Conservation (phyloP, 2,329 filamentous ascomycete species). For the Fusarium sp. region DNA sequence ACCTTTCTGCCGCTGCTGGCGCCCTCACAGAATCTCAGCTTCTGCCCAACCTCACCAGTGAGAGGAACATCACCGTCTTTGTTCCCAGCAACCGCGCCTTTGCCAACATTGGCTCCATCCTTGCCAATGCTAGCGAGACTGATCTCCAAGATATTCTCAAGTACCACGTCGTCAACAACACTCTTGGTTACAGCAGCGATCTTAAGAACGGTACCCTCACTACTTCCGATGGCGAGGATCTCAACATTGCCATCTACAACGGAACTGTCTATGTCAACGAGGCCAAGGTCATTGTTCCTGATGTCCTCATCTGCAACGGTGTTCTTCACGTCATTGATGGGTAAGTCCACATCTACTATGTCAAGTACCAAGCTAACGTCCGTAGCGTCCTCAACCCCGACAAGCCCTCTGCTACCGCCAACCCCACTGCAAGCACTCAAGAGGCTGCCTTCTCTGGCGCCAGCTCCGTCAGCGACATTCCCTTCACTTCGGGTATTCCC, state of each 20-base stretch:
- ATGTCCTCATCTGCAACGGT: slow-evolving; percentile 65
- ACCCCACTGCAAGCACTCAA: slow-evolving; percentile 52
- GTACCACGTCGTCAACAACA: slow-evolving; percentile 71
- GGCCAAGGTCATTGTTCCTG: slow-evolving; percentile 60
- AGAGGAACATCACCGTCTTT: slow-evolving; percentile 65
- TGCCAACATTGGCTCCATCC: slow-evolving; percentile 61
- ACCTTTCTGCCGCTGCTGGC: slow-evolving; percentile 39
- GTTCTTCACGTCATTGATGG: slow-evolving; percentile 69
- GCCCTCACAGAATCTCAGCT: slow-evolving; percentile 45
- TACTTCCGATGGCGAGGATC: slow-evolving; percentile 46
- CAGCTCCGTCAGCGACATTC: slow-evolving; percentile 57
- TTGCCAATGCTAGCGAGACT: slow-evolving; percentile 56
- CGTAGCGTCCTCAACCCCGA: slow-evolving; percentile 60
- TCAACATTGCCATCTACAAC: slow-evolving; percentile 58
- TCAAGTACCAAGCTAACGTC: slow-evolving; percentile 43
- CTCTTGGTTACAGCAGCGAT: slow-evolving; percentile 53
- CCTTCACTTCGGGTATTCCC: slow-evolving; percentile 66
- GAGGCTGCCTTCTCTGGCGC: slow-evolving; percentile 65
- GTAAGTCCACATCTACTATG: slow-evolving; percentile 50
- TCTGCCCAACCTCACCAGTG: slow-evolving; percentile 37
- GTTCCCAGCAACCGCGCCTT: slow-evolving; percentile 70
- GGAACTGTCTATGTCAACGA: slow-evolving; percentile 50
- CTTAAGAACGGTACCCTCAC: slow-evolving; percentile 43
- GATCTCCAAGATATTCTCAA: slow-evolving; percentile 63
- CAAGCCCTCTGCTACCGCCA: slow-evolving; percentile 50